phyloP scores from a whole-genome alignment of 208 protist species.

The Acanthamoeba healyi region DNA sequence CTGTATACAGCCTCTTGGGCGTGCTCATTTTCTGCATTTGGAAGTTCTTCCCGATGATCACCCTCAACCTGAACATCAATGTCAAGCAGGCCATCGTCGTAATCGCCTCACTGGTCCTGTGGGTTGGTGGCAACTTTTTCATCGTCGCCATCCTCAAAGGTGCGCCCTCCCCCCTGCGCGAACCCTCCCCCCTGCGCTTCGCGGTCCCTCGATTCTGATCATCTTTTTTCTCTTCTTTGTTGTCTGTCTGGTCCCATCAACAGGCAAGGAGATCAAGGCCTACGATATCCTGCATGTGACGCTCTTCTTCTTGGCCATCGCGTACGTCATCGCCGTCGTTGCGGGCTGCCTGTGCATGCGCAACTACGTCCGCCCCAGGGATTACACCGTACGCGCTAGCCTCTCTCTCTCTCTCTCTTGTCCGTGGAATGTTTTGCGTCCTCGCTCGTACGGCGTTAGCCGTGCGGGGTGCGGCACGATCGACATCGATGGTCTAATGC shows the following conservation, averaged over 20 bases:
- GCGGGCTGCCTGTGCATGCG: slow-evolving; percentile 48
- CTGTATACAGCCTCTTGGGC: slow-evolving; percentile 1
- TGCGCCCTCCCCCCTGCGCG: not conserved
- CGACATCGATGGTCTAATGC: not conserved
- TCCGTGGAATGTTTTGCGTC: not conserved
- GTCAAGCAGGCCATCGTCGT: slow-evolving; percentile 42
- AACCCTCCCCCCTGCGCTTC: too few relatives aligned
- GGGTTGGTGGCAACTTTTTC: slow-evolving; percentile 30
- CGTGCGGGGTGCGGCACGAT: not conserved
- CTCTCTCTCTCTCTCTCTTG: not conserved
- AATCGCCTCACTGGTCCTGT: not conserved
- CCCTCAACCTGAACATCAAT: slow-evolving; percentile 45
- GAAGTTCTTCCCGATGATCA: slow-evolving; percentile 52
- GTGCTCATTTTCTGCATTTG: slow-evolving; percentile 46
- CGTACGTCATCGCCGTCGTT: slow-evolving; percentile 25
- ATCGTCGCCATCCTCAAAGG: slow-evolving; percentile 34
- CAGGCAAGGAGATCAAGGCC: slow-evolving; percentile 35
- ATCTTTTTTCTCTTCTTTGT: not conserved
- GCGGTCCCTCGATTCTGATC: too few relatives aligned
- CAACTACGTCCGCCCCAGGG: not conserved
- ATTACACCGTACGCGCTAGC: slow-evolving; percentile 19
- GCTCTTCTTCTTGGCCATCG: slow-evolving; percentile 39
- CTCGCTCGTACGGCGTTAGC: not conserved
- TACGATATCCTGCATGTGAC: slow-evolving; percentile 23
- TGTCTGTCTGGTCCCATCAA: not conserved